These are phyloP conservation scores for Heritiera fomes DNA, from an alignment of 345 rosid genomes.

Conservation along the genomic window DNA sequence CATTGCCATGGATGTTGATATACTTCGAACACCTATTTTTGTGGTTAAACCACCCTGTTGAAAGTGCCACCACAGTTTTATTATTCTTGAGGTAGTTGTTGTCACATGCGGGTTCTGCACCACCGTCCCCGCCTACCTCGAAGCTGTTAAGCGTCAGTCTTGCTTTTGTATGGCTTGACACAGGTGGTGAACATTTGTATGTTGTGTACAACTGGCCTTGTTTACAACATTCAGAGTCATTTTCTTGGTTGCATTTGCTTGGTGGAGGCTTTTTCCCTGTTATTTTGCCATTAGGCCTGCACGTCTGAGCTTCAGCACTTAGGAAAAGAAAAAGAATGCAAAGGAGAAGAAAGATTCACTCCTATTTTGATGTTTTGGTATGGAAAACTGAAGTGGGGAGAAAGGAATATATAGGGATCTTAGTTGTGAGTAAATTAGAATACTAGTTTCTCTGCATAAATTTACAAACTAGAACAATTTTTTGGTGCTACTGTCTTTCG, in stretches of 20 bases:
- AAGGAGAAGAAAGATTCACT: too few relatives aligned
- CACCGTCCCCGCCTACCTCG: background rate
- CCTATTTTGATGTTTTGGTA: too few relatives aligned
- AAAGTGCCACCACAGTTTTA: background rate
- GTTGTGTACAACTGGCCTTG: background rate
- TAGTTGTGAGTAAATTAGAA: too few relatives aligned
- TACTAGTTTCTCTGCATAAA: too few relatives aligned
- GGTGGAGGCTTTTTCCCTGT: constrained; percentile 12
- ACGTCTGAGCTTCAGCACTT: background rate
- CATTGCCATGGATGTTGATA: too few relatives aligned
- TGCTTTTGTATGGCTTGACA: background rate
- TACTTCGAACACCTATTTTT: too few relatives aligned
- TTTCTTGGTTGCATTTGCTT: background rate
- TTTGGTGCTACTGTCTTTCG: too few relatives aligned
- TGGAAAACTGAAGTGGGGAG: too few relatives aligned
- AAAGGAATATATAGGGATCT: too few relatives aligned
- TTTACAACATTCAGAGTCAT: background rate
- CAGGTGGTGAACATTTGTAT: constrained; percentile 3
- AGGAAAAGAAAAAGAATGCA: too few relatives aligned
- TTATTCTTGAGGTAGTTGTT: background rate
- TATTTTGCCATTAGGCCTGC: background rate
- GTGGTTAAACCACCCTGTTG: too few relatives aligned
- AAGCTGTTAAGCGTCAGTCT: constrained; percentile 1
- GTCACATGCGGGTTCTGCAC: background rate
- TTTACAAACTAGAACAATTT: too few relatives aligned